phyloP scores from a whole-genome alignment of 2,329 filamentous ascomycete genomes.

The Huntiella bhutanensis region DNA sequence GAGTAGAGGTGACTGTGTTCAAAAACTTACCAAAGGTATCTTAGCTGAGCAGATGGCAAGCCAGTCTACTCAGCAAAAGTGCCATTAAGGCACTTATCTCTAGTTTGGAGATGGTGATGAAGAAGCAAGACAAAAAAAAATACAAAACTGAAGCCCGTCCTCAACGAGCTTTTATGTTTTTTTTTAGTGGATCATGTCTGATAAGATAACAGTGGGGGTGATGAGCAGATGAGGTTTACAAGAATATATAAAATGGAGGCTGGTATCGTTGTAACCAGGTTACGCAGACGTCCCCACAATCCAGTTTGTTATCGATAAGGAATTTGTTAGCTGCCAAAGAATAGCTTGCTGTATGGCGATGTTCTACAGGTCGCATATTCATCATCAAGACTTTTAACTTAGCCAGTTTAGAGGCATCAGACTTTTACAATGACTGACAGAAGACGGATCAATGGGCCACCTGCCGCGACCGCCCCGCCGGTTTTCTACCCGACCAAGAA shows the following conservation, averaged over 20 bases:
- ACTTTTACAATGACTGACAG: conserved; percentile 50
- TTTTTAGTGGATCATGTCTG: conserved; percentile 6
- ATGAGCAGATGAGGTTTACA: not conserved
- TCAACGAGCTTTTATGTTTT: conserved; percentile 5
- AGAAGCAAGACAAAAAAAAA: not conserved
- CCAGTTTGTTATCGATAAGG: not conserved
- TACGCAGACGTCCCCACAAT: not conserved
- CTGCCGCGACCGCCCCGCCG: conserved; percentile 56
- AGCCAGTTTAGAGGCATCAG: not conserved
- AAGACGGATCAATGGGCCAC: conserved; percentile 75
- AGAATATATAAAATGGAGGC: not conserved
- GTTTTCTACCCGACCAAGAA: conserved; percentile 39
- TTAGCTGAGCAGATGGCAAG: not conserved
- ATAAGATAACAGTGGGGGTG: conserved; percentile 6
- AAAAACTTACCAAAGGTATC: not conserved
- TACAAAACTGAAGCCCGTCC: not conserved
- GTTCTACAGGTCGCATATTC: no score
- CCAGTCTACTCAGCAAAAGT: not conserved
- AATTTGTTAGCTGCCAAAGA: not conserved
- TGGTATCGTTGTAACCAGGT: not conserved
- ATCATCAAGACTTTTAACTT: no score
- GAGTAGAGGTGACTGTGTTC: not conserved
- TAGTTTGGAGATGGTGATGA: not conserved
- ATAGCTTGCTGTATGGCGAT: no score
- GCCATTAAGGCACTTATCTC: not conserved